Base-by-base conservation (phyloP, 495 filamentous ascomycete species). In the Penicillium canescens region DNA sequence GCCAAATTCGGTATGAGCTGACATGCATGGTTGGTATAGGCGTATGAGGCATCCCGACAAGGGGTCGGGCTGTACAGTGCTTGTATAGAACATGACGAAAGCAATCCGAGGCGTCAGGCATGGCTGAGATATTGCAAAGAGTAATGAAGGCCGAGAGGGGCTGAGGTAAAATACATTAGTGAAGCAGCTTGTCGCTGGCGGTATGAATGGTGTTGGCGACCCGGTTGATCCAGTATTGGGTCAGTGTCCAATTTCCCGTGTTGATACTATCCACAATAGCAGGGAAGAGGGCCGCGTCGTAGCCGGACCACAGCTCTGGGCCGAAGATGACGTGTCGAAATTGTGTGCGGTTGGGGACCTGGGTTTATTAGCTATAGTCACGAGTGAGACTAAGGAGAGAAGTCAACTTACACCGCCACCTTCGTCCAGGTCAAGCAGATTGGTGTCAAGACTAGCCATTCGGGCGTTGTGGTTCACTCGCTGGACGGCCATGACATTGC, bases 311-410 rank as follows among this genome's bases (percentile, higher is more conserved):
- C 6, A 82, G 71, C 64, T 91, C 82, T 12, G 94, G 94, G 0
- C 86, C 92, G 61, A 90, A 94, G 45, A 98, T 58, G 61, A 96
- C 82, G 73, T 98, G 95, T 67, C 94, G 96, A 78, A 91, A 98
- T 74, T 97, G 95, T 21, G 89, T 89, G 55, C 94, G 84, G 63
- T 90, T 89, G 28, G 91, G 92, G 24, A 96, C 77, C 88, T 94
- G 55, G 12, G n/a, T 21, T n/a, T 28, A 24, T 65, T 50, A 66
- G 61, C 48, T 40, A 33, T 24, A 28, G n/a, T 18, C 33, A 2
- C 21, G 18, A 6, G 24, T 20, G 8, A 4, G 42, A 38, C 24
- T 11, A 28, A 24, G 20, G 0, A 20, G 38, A 46, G 28, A 46
- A 34, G 24, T 28, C 12, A 35, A 72, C 75, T 69, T 81, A 95